Conservation (phyloP, 768 basidiomycete species). For the Termitomyces sp. region DNA sequence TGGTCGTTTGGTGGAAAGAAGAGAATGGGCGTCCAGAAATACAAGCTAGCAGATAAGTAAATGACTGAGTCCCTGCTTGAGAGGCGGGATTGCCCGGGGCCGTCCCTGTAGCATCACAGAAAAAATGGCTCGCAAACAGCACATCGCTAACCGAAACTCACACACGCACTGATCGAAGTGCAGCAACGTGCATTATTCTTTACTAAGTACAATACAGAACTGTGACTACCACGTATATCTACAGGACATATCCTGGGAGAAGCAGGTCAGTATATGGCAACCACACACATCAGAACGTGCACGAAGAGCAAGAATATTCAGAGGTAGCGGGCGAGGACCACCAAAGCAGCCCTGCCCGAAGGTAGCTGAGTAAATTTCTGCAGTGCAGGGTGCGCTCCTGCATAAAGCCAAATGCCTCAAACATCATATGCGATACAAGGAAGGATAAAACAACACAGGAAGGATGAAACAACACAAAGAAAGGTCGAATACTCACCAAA, state of each 20-base stretch:
- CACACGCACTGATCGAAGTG: neutral
- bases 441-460: neutral
- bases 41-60: neutral
- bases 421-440: slow-evolving; percentile 47
- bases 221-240: neutral
- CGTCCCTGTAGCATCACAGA: neutral
- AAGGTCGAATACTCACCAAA: slow-evolving; percentile 19
- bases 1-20: neutral
- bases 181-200: neutral
- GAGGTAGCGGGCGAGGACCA: slow-evolving; percentile 37
- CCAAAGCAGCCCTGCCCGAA: slow-evolving; percentile 55
- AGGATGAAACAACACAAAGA: slow-evolving; percentile 2
- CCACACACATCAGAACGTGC: neutral
- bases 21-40: neutral
- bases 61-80: neutral
- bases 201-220: neutral
- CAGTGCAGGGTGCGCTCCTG: slow-evolving; percentile 61
- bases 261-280: neutral
- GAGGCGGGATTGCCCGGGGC: slow-evolving; percentile 10
- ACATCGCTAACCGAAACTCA: neutral
- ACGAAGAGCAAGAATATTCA: slow-evolving; percentile 17
- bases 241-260: neutral
- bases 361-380: slow-evolving; percentile 90
- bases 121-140: neutral
- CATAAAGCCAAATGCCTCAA: slow-evolving; percentile 95